phyloP scores from a whole-genome alignment of 164 flowering plant species.

The Chimonanthus praecox region DNA sequence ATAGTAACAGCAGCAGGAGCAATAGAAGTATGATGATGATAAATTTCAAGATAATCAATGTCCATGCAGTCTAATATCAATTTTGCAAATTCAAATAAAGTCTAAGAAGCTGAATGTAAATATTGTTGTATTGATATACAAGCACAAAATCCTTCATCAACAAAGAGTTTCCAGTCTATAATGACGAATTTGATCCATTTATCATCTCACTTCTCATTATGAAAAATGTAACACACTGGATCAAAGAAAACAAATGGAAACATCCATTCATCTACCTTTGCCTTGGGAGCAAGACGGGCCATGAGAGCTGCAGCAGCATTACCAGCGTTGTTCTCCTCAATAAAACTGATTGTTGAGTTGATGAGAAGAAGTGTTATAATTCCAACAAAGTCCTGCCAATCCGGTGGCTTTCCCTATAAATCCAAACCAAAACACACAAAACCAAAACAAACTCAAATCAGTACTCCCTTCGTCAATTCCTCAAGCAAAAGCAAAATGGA shows the following conservation, averaged over 20 bases:
- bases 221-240: too few relatives aligned
- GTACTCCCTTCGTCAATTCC: not conserved
- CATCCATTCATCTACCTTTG: slow-evolving; percentile 40
- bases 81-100: not conserved
- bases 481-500: not conserved
- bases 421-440: not conserved
- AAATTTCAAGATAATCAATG: too few relatives aligned
- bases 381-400: slow-evolving; percentile 93
- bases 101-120: not conserved
- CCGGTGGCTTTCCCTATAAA: slow-evolving; percentile 78
- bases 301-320: slow-evolving; percentile 96
- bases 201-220: not conserved
- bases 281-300: slow-evolving; percentile 92
- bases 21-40: too few relatives aligned
- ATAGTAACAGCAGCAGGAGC: too few relatives aligned
- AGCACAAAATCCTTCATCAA: not conserved
- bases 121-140: too few relatives aligned
- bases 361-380: slow-evolving; percentile 68
- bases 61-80: too few relatives aligned
- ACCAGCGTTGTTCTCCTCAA: slow-evolving; percentile 92
- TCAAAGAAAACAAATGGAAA: too few relatives aligned
- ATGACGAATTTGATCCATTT: not conserved
- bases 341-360: slow-evolving; percentile 88
- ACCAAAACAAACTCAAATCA: not conserved
- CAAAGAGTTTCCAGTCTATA: not conserved